A percentile compares a stretch with the other conserved stretches of the same genome.
These are phyloP conservation scores for Aphanomyces astaci DNA, from an alignment of 352 stramenopile genomes.

Conservation along the genomic window DNA sequence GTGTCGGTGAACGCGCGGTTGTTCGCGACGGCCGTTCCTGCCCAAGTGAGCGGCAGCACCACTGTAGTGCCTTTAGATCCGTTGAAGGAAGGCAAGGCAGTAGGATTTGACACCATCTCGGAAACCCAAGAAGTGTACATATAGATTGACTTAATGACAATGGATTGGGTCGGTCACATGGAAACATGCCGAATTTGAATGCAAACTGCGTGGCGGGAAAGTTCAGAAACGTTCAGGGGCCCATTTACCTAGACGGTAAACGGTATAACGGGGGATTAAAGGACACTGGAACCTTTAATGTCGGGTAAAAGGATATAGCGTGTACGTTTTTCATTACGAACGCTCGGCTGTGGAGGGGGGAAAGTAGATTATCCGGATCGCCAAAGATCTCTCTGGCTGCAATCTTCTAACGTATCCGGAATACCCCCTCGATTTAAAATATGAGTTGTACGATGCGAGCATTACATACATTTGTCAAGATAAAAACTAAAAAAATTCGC, in stretches of 20 bases:
- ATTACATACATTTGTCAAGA: background rate
- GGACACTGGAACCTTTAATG: too few relatives aligned
- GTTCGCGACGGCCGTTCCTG: background rate
- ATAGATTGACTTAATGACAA: background rate
- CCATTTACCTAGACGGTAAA: too few relatives aligned
- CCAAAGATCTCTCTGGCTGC: background rate
- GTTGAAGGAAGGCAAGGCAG: background rate
- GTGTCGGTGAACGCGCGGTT: constrained; percentile 9
- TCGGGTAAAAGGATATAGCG: background rate
- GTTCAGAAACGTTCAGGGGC: too few relatives aligned
- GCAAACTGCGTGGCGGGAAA: too few relatives aligned
- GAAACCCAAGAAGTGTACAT: constrained; percentile 22
- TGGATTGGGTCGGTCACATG: too few relatives aligned
- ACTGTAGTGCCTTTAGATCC: background rate
- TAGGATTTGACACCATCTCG: background rate
- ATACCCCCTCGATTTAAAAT: background rate
- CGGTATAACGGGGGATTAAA: too few relatives aligned
- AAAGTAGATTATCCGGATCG: background rate
- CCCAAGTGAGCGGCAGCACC: background rate
- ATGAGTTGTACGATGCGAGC: background rate
- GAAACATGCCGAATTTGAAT: too few relatives aligned
- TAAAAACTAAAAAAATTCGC: background rate
- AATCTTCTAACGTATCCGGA: background rate
- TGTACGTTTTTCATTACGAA: background rate
- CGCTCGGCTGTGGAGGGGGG: background rate